Evolutionary conservation across 2,329 filamentous ascomycete species (phyloP).

Genomic region (Sphaerulina populicola): DNA sequence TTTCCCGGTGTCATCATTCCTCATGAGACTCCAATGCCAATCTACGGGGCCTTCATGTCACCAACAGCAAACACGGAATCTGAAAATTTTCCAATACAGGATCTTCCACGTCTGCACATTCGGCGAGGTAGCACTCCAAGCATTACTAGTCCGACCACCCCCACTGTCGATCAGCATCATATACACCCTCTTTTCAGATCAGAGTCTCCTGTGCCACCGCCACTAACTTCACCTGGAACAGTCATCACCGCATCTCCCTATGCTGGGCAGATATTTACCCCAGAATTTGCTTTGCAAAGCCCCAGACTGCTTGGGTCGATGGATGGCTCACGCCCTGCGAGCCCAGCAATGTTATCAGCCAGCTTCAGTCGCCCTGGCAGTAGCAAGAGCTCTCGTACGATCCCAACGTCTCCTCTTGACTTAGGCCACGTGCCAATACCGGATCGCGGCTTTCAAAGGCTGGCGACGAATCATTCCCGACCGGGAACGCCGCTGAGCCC

Average conservation of each 20-base stretch:
- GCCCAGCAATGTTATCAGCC: constrained; percentile 6
- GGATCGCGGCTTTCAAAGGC: constrained; percentile 1
- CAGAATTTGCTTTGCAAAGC: constrained; percentile 19
- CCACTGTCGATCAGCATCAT: constrained; percentile 50
- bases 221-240: constrained; percentile 58
- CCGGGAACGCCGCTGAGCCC: not conserved
- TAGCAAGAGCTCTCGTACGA: constrained; percentile 17
- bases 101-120: constrained; percentile 6
- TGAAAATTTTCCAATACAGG: constrained; percentile 13
- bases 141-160: constrained; percentile 4
- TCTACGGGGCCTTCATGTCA: constrained; percentile 13
- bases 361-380: constrained; percentile 18
- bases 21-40: constrained; percentile 6
- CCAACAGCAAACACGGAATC: constrained; percentile 4
- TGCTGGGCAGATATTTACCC: constrained; percentile 53
- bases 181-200: constrained; percentile 72
- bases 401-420: constrained; percentile 13
- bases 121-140: constrained; percentile 14
- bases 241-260: constrained; percentile 62
- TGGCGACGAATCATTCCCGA: not conserved
- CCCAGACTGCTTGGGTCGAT: constrained; percentile 20
- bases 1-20: constrained; percentile 31
- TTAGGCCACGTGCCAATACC: constrained; percentile 2
- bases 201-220: constrained; percentile 58
- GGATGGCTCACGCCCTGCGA: constrained; percentile 19